Percentiles rank a stretch among this genome's conserved stretches.
Evolutionary conservation across 176 grass and related monocot species (phyloP).

Genomic region (Musa beccarii): DNA sequence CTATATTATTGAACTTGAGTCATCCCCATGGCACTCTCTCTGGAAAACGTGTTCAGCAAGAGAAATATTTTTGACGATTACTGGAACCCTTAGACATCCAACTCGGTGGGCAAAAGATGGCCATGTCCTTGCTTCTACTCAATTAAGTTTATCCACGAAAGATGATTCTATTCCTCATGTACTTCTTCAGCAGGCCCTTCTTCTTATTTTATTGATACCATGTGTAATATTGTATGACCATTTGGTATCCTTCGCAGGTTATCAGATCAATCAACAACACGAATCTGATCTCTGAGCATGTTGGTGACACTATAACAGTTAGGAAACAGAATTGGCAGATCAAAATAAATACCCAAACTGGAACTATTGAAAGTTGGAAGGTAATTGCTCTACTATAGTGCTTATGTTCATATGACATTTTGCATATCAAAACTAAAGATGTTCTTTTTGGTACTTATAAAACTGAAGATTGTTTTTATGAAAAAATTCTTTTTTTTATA

Average conservation of each 20-base stretch:
- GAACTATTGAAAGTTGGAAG: constrained; percentile 93
- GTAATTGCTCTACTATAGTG: constrained; percentile 23
- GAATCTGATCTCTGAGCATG: constrained; percentile 32
- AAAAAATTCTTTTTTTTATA: too few relatives aligned
- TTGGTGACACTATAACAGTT: constrained; percentile 49
- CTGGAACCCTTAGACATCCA: constrained; percentile 41
- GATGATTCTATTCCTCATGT: constrained; percentile 46
- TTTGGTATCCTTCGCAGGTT: constrained; percentile 37
- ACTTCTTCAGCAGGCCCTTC: constrained; percentile 19
- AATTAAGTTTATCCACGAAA: constrained; percentile 55
- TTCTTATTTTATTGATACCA: constrained; percentile 12
- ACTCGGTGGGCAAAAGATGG: constrained; percentile 65
- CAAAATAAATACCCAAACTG: constrained; percentile 58
- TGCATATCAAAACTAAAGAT: too few relatives aligned
- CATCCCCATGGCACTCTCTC: constrained; percentile 58
- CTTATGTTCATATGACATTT: background rate
- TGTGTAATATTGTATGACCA: constrained; percentile 23
- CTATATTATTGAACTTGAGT: constrained; percentile 48
- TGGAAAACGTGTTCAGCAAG: constrained; percentile 30
- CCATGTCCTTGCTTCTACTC: constrained; percentile 78
- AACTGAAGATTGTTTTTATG: too few relatives aligned
- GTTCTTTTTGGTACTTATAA: too few relatives aligned
- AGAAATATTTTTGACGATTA: constrained; percentile 76
- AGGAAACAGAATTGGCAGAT: constrained; percentile 68
- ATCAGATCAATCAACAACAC: constrained; percentile 28